These are phyloP conservation scores for Pestalotiopsis fici DNA, from an alignment of 2,329 filamentous ascomycete species.

Conservation along the genomic window DNA sequence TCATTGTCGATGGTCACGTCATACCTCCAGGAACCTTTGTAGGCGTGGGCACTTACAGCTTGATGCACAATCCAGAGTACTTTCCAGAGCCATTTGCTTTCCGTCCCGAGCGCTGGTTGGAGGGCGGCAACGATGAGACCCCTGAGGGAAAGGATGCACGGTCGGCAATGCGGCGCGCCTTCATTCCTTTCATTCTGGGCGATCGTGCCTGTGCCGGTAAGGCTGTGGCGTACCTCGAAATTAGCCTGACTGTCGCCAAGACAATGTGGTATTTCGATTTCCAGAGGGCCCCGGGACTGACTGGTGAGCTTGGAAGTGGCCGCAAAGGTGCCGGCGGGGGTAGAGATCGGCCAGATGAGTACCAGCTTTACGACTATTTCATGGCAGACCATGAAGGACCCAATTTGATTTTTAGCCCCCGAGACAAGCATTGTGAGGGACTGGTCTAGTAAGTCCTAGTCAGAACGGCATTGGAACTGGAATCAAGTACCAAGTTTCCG, in stretches of 20 bases:
- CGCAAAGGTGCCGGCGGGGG: accelerated
- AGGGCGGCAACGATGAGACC: constrained; percentile 9
- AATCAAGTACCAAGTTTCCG: too few species aligned
- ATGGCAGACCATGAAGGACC: not conserved
- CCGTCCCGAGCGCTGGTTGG: constrained; percentile 34
- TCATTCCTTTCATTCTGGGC: constrained; percentile 33
- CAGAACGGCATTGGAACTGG: not conserved
- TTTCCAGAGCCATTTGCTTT: constrained; percentile 27
- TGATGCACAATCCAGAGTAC: constrained; percentile 33
- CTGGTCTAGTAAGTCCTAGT: not conserved
- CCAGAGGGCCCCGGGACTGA: not conserved
- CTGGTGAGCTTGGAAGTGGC: not conserved
- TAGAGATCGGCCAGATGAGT: not conserved
- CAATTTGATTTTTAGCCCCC: not conserved
- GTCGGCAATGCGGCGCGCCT: constrained; percentile 12
- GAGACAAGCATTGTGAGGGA: not conserved
- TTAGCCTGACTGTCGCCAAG: constrained; percentile 19
- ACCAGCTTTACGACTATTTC: not conserved
- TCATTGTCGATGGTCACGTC: constrained; percentile 21
- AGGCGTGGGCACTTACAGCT: constrained; percentile 30
- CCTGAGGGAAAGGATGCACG: not conserved
- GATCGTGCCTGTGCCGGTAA: constrained; percentile 35
- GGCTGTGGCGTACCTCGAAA: constrained; percentile 22
- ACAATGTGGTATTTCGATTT: constrained; percentile 20
- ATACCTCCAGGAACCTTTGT: constrained; percentile 35